phyloP scores from a whole-genome alignment of 306 rosid species.

The Acacia crassicarpa region DNA sequence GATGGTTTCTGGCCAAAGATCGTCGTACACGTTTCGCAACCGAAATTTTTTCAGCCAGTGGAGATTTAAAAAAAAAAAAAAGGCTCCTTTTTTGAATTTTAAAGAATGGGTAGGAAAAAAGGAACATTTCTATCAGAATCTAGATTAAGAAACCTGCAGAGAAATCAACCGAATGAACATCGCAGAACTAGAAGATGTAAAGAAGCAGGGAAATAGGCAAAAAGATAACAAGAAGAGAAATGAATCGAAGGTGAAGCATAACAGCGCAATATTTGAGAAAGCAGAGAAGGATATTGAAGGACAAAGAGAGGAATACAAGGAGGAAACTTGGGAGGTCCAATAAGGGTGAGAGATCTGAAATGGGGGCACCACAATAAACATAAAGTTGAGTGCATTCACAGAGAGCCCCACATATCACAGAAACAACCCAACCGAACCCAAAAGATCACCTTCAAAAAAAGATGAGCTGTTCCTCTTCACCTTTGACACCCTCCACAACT shows the following conservation, averaged over 20 bases:
- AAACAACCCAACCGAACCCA: constrained; percentile 47
- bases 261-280: constrained; percentile 23
- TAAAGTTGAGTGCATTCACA: constrained; percentile 37
- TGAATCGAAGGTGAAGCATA: neutral
- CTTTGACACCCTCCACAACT: constrained; percentile 75
- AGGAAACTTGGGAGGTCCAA: constrained; percentile 11
- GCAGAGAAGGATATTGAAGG: neutral
- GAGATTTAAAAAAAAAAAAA: neutral
- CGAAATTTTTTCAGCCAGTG: neutral
- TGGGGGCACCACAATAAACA: constrained; percentile 41
- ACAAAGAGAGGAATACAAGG: constrained; percentile 33
- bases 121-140: constrained; percentile 22
- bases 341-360: constrained; percentile 34
- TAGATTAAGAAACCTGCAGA: neutral
- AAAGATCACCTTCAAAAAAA: constrained; percentile 48
- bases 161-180: neutral
- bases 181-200: neutral
- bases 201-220: neutral
- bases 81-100: neutral
- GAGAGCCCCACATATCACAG: constrained; percentile 44
- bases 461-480: constrained; percentile 67
- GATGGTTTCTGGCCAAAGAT: constrained; percentile 27
- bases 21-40: constrained; percentile 25
- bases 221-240: neutral
- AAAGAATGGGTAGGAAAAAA: constrained; percentile 12